These are phyloP conservation scores for Nothomitra cinnamomea DNA, from an alignment of 2,329 filamentous ascomycete genomes.

Conservation along the genomic window DNA sequence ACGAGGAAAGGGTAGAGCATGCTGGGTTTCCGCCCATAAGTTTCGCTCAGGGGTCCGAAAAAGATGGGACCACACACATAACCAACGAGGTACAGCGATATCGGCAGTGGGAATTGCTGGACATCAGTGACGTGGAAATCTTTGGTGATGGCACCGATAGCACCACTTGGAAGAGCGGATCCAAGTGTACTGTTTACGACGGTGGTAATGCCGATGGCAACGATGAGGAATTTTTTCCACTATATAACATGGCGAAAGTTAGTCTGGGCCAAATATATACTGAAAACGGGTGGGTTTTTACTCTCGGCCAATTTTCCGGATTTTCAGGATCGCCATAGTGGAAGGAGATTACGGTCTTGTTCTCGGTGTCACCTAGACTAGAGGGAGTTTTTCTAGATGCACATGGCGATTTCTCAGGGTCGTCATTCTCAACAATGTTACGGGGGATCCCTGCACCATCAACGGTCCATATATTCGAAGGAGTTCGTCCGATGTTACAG, in stretches of 20 bases:
- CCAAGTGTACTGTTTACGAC: constrained; percentile 4
- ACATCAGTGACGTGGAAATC: constrained; percentile 10
- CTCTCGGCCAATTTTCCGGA: constrained; percentile 5
- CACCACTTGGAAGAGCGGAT: background rate
- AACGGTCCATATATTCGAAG: too few species aligned
- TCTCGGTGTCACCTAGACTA: background rate
- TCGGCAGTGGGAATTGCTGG: constrained; percentile 27
- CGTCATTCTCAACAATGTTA: too few species aligned
- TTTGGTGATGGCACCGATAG: background rate
- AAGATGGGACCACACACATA: constrained; percentile 28
- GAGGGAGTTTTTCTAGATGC: too few species aligned
- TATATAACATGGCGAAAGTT: background rate
- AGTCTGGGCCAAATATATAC: background rate
- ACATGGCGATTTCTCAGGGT: too few species aligned
- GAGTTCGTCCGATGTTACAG: too few species aligned
- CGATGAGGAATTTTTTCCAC: constrained; percentile 9
- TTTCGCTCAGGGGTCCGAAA: constrained; percentile 28
- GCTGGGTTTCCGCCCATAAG: constrained; percentile 27
- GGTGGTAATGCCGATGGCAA: constrained; percentile 9
- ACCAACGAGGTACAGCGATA: constrained; percentile 32
- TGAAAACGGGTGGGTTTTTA: background rate
- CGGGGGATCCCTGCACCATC: too few species aligned
- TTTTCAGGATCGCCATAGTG: constrained; percentile 2
- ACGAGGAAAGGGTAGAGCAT: constrained; percentile 33
- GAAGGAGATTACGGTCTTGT: background rate